A percentile compares a stretch with the other conserved stretches of the same genome.
These are phyloP conservation scores for Fusarium vanettenii DNA, from an alignment of 2,329 filamentous ascomycete species.

Conservation along the genomic window DNA sequence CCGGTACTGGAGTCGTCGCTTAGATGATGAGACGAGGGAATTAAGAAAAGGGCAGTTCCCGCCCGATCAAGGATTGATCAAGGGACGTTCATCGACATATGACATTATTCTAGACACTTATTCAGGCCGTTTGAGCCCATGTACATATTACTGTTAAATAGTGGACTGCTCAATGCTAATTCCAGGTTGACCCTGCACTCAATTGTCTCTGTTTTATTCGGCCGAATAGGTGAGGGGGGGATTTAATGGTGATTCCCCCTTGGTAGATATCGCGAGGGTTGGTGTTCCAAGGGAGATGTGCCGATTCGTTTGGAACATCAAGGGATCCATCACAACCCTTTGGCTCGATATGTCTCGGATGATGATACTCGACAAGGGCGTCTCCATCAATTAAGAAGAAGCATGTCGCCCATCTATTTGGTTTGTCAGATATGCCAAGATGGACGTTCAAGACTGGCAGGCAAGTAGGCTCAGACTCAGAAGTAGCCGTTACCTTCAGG, in stretches of 20 bases:
- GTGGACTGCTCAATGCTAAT: slow-evolving; percentile 5
- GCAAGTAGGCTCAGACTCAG: slow-evolving; percentile 24
- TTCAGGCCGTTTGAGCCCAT: background rate
- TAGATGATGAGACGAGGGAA: background rate
- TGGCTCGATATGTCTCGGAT: background rate
- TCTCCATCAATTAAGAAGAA: background rate
- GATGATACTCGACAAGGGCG: background rate
- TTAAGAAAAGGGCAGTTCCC: background rate
- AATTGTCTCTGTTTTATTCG: background rate
- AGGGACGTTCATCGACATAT: background rate
- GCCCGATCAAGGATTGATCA: background rate
- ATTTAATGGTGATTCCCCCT: background rate
- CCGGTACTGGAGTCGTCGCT: slow-evolving; percentile 37
- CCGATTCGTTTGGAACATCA: background rate
- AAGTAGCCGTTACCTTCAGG: slow-evolving; percentile 25
- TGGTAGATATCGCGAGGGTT: background rate
- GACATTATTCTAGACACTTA: slow-evolving; percentile 13
- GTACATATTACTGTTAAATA: slow-evolving; percentile 5
- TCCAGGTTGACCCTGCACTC: slow-evolving; percentile 9
- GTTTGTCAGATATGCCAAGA: slow-evolving; percentile 1
- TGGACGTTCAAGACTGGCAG: slow-evolving; percentile 34
- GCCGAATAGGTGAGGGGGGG: background rate
- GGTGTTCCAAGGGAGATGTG: background rate
- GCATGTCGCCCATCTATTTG: background rate
- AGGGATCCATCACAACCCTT: background rate